phyloP scores from a whole-genome alignment of 2,329 filamentous ascomycete genomes.

The Colletotrichum sp. region DNA sequence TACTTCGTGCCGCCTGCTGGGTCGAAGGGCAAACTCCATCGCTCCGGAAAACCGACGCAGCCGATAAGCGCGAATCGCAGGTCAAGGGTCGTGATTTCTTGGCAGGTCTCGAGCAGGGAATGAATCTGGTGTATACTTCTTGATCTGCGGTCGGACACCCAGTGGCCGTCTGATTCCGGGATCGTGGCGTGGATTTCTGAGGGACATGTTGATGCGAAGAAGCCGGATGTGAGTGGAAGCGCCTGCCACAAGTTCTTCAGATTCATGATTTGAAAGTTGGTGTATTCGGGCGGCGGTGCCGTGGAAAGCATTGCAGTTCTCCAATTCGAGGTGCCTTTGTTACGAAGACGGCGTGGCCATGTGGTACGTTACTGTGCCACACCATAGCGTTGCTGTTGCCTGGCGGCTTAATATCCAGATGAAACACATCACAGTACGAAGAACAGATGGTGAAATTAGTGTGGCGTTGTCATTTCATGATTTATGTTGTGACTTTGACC shows the following conservation, averaged over 20 bases:
- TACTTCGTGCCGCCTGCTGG: not conserved
- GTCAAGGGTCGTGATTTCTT: not conserved
- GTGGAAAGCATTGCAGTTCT: not conserved
- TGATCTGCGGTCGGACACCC: not conserved
- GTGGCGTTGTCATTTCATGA: not conserved
- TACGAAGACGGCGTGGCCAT: not conserved
- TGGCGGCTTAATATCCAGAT: not conserved
- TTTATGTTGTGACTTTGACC: not conserved
- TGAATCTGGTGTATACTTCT: not conserved
- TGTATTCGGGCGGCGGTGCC: not conserved
- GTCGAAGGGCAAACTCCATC: not conserved
- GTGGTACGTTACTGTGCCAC: not conserved
- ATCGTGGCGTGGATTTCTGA: not conserved
- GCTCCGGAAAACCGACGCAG: not conserved
- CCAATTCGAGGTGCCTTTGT: not conserved
- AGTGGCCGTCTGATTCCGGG: not conserved
- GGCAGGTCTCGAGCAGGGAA: not conserved
- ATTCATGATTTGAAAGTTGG: not conserved
- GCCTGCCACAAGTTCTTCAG: not conserved
- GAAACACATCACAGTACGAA: not conserved
- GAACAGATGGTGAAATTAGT: not conserved
- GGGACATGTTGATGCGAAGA: not conserved
- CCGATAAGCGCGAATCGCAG: not conserved
- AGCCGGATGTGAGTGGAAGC: not conserved
- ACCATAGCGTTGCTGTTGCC: not conserved